phyloP scores from a whole-genome alignment of 2,329 filamentous ascomycete genomes.

The Aspergillus niger region DNA sequence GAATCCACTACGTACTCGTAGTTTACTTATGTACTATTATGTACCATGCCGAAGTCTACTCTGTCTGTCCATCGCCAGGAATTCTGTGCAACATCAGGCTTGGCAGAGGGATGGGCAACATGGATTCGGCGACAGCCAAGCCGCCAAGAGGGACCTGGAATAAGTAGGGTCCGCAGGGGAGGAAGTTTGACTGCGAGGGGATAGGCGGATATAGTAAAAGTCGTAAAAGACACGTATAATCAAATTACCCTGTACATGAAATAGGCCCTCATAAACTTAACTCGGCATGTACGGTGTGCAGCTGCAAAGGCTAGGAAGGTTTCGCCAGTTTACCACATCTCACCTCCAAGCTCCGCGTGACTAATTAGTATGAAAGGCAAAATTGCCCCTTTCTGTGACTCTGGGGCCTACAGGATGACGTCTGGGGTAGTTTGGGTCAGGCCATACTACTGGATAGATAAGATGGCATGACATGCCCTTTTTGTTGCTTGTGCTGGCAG shows the following conservation, averaged over 20 bases:
- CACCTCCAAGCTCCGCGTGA: not conserved
- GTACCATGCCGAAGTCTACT: too few species aligned
- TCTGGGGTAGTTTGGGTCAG: not conserved
- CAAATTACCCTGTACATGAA: not conserved
- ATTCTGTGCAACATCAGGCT: slow-evolving; percentile 8
- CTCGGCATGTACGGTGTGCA: not conserved
- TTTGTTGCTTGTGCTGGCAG: not conserved
- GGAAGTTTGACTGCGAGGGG: not conserved
- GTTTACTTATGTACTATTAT: not conserved
- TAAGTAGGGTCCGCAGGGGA: not conserved
- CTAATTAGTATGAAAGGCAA: not conserved
- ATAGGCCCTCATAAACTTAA: not conserved
- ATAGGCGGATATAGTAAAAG: not conserved
- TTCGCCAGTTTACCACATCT: not conserved
- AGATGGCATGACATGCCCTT: not conserved
- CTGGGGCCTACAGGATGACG: not conserved
- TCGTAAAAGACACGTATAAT: not conserved
- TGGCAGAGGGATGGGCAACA: slow-evolving; percentile 16
- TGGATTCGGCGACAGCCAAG: slow-evolving; percentile 5
- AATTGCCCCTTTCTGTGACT: not conserved
- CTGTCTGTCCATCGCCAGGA: not conserved
- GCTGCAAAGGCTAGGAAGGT: not conserved
- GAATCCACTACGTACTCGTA: too few species aligned
- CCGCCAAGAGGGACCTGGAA: slow-evolving; percentile 2
- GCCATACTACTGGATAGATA: not conserved